Evolutionary conservation across 2,329 filamentous ascomycete genomes (phyloP), one percentile per base, ranked within the genome.

Genomic region (Biscogniauxia marginata): DNA sequence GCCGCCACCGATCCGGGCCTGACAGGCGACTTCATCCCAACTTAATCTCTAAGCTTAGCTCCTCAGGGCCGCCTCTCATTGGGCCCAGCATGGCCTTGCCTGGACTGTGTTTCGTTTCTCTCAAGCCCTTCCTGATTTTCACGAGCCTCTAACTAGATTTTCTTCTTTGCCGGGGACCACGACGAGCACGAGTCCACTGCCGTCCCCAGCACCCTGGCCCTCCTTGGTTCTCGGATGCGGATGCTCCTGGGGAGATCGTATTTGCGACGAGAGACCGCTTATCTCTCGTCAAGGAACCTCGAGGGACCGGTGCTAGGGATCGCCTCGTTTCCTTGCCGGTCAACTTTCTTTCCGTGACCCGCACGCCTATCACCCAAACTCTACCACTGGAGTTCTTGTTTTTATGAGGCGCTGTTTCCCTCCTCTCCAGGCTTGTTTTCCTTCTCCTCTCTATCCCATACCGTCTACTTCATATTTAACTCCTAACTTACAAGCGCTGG

Each of bases 401-500:
- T 68, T 68, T 67, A 68, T 68, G 65, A 65, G 58, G 55, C 53
- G 51, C 22, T 57, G 62, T 65, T 67, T 66, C 64, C 68, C 67
- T 62, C 60, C 56, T 57, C 62, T 58, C 52, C 24, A 58, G 64
- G 61, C 55, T 62, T 64, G 60, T 59, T 59, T 66, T 63, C 54
- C 58, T 61, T 63, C 58, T 57, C 57, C 63, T 66, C 64, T 62
- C 65, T 66, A 68, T 71, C 72, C 66, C 60, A 67, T 68, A 57
- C 61, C 62, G 60, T 64, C 59, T 59, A 61, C 57, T 68, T 69
- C 63, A 60, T 66, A 62, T 69, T 61, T 60, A 66, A 66, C 63
- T 66, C 59, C n/a, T 61, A 62, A 64, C 68, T 61, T 65, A 69
- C 72, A 79, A 80, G 78, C 78, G 73, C 78, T 77, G 78, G 77